Conservation (phyloP, 148 eudicot species). For the Cornus kousa region DNA sequence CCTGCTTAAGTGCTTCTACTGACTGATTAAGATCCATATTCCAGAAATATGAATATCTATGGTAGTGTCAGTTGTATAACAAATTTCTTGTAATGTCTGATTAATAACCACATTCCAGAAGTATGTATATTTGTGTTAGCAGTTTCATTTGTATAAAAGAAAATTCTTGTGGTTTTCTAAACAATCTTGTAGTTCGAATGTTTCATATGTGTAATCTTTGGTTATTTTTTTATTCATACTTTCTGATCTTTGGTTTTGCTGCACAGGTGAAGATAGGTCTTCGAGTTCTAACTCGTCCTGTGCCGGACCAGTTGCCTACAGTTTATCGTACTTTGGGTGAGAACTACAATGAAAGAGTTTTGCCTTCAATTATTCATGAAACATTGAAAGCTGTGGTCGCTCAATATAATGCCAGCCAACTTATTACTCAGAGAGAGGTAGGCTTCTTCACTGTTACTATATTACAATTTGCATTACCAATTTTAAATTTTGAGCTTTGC, state of each 20-base stretch:
- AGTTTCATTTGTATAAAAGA: too few relatives aligned
- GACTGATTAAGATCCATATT: not conserved
- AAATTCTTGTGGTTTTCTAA: too few relatives aligned
- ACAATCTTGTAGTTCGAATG: not conserved
- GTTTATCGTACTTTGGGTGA: conserved; percentile 84
- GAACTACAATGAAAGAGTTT: conserved; percentile 77
- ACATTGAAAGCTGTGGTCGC: conserved; percentile 94
- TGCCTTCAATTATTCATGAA: conserved; percentile 89
- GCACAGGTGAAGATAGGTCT: conserved; percentile 88
- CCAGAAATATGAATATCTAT: not conserved
- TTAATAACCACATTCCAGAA: too few relatives aligned
- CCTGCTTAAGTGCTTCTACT: too few relatives aligned
- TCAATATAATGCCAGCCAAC: conserved; percentile 94
- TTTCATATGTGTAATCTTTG: not conserved
- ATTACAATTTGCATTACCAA: not conserved
- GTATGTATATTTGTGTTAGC: too few relatives aligned
- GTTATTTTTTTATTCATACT: not conserved
- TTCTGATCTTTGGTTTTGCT: conserved; percentile 1
- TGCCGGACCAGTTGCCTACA: conserved; percentile 68
- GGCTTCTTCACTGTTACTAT: conserved; percentile 4
- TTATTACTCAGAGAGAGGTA: conserved; percentile 96
- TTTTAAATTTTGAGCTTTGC: not conserved
- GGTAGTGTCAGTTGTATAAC: too few relatives aligned
- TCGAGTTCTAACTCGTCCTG: conserved; percentile 92
- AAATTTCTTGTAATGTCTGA: too few relatives aligned